Conservation (phyloP, 2,329 filamentous ascomycete genomes). For the Colletotrichum endophyticum region DNA sequence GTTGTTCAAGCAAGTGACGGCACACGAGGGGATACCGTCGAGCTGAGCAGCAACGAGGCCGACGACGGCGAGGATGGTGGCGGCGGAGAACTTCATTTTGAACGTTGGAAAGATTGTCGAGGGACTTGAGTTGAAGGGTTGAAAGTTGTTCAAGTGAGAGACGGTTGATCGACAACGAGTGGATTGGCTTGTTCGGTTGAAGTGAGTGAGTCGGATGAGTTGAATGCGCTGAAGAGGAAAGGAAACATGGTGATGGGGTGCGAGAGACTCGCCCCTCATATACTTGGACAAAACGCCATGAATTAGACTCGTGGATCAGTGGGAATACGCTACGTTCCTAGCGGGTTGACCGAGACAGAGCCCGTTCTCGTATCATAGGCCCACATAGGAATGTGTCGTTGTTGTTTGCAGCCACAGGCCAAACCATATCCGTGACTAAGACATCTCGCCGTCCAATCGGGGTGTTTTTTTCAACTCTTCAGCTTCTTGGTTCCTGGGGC, state of each 20-base stretch:
- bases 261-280: not conserved
- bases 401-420: constrained; percentile 7
- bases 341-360: not conserved
- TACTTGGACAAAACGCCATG: not conserved
- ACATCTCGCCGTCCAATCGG: not conserved
- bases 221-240: not conserved
- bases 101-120: not conserved
- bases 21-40: not conserved
- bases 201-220: constrained; percentile 2
- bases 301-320: not conserved
- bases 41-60: constrained; percentile 18
- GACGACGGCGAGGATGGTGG: constrained; percentile 7
- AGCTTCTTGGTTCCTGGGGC: not conserved
- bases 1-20: not conserved
- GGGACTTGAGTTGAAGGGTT: not conserved
- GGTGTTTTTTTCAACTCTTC: not conserved
- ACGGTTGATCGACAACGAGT: not conserved
- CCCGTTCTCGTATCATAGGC: not conserved
- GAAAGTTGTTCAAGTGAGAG: not conserved
- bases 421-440: constrained; percentile 1
- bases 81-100: constrained; percentile 19
- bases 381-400: constrained; percentile 1
- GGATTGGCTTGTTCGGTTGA: not conserved
- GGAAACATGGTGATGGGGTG: not conserved
- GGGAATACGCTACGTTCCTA: not conserved